Conservation (phyloP, 2,329 filamentous ascomycete species). For the Helotiales sp. region DNA sequence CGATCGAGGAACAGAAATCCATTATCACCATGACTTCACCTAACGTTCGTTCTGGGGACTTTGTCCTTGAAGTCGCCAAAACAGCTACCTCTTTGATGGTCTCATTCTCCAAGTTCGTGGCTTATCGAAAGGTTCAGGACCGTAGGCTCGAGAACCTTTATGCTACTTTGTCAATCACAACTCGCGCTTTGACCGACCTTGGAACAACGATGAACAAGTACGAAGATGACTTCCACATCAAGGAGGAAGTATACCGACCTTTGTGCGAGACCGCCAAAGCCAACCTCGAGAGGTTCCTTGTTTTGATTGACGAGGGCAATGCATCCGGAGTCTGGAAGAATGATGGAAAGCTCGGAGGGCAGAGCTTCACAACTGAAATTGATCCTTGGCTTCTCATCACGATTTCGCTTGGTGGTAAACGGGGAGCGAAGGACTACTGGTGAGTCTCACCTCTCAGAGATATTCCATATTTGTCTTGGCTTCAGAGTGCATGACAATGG, state of each 20-base stretch:
- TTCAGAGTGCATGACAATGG: too few species aligned
- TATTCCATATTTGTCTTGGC: too few species aligned
- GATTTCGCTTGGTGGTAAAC: constrained; percentile 11
- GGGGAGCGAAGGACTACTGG: constrained; percentile 15
- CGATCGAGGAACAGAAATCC: background rate
- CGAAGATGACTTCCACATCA: constrained; percentile 11
- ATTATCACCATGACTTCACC: constrained; percentile 5
- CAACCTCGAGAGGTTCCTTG: constrained; percentile 15
- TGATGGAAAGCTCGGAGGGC: constrained; percentile 12
- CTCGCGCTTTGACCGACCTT: constrained; percentile 8
- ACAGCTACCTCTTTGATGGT: constrained; percentile 9
- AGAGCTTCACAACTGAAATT: constrained; percentile 9
- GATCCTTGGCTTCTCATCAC: constrained; percentile 22
- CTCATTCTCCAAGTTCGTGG: constrained; percentile 15
- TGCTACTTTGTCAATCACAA: constrained; percentile 17
- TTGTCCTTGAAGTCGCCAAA: constrained; percentile 13
- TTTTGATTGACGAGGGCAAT: constrained; percentile 14
- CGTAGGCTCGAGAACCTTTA: constrained; percentile 17
- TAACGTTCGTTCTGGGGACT: constrained; percentile 9
- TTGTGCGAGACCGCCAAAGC: constrained; percentile 10
- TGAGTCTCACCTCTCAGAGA: too few species aligned
- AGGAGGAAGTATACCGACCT: constrained; percentile 9
- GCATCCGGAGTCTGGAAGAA: constrained; percentile 14
- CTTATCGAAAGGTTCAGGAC: constrained; percentile 16
- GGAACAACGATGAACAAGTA: constrained; percentile 19